Percentiles rank a stretch among this genome's conserved stretches.
phyloP scores from a whole-genome alignment of 495 filamentous ascomycete species.

The Talaromyces borbonicus region DNA sequence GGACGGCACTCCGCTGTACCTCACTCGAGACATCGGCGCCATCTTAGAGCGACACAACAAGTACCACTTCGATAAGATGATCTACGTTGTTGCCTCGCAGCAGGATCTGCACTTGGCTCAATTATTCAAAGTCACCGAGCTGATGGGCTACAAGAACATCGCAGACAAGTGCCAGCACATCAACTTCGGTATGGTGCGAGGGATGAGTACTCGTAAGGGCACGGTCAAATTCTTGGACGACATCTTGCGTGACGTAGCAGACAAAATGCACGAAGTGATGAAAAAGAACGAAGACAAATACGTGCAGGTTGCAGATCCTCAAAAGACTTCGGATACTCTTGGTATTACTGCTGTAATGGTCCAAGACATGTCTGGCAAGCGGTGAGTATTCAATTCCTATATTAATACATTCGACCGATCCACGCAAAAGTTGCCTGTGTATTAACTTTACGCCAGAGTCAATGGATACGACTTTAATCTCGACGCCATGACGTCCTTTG shows the following conservation, averaged over 20 bases:
- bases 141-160: constrained; percentile 56
- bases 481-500: constrained; percentile 58
- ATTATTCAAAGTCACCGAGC: constrained; percentile 60
- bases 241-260: constrained; percentile 51
- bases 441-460: constrained; percentile 31
- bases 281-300: constrained; percentile 54
- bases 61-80: constrained; percentile 65
- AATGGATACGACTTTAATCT: constrained; percentile 62
- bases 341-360: constrained; percentile 64
- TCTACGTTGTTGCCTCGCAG: constrained; percentile 62
- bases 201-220: constrained; percentile 61
- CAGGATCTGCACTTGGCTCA: constrained; percentile 65
- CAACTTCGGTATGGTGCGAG: constrained; percentile 64
- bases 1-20: constrained; percentile 59
- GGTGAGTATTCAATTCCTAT: constrained; percentile 34
- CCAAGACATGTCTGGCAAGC: constrained; percentile 61
- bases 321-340: constrained; percentile 41
- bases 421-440: not conserved
- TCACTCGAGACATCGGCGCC: constrained; percentile 64
- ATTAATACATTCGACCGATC: no score
- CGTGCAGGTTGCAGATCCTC: constrained; percentile 52
- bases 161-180: constrained; percentile 56
- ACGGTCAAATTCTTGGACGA: constrained; percentile 64
- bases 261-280: constrained; percentile 68
- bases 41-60: constrained; percentile 51